Base-by-base conservation (phyloP, 2,329 filamentous ascomycete genomes). In the Zasmidium citrigriseum region DNA sequence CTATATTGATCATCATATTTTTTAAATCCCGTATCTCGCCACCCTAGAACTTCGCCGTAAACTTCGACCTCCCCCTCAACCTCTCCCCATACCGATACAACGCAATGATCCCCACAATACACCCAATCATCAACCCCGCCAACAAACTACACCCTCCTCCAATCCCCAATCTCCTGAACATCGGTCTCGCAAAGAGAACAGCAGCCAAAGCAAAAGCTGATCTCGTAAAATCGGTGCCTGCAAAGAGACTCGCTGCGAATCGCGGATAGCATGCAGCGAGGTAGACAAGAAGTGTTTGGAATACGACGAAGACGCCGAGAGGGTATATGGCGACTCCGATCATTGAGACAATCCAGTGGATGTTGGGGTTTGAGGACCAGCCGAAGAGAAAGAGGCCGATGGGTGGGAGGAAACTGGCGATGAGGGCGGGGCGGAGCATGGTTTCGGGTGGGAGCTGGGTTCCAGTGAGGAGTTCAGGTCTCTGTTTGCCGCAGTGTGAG, bases 201-300 rank as follows among this genome's bases (percentile, higher is more conserved):
- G 57, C 57, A 10, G 52, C 34, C 12, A 52, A 47, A 11, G 57
- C 57, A 2, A 59, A 29, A 20, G 41, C 14, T 21, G 52, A 38
- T 44, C 57, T 29, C 20, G 47, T 79, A 70, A 85, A 83, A 22
- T 86, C 84, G 67, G 86, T 87, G 2, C 78, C 83, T 1, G 84
- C 84, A 65, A 87, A 86, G 16, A 87, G 72, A 52, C 77, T 81
- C 41, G 84, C 83, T 1, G 83, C 83, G 64, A 76, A 77, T 44
- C 68, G 66, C 16, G 75, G 75, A 57, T 77, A 77, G 5, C 65
- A 66, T 34, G 74, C 57, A 0, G 73, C 71, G 45, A 77, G 63
- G 62, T 77, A 77, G 24, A 76, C 65, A 62, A 76, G 72, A 44
- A 76, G 67, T 51, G 71, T 74, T 66, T 80, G 77, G 57, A 79